phyloP scores from a whole-genome alignment of 2,329 filamentous ascomycete genomes.

The Botryotinia globosa region DNA sequence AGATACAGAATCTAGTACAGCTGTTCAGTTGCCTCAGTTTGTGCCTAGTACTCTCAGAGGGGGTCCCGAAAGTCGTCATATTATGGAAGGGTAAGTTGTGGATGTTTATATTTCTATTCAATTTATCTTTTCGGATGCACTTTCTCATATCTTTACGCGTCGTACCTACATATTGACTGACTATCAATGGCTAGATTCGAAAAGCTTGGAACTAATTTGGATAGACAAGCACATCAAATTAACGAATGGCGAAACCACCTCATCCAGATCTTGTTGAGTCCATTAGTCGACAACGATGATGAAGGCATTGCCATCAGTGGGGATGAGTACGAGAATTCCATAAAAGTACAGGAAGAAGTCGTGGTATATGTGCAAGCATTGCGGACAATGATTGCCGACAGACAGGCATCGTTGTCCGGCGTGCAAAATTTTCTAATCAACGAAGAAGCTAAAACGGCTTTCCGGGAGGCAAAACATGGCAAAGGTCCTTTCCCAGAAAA shows the following conservation, averaged over 20 bases:
- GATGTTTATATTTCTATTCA: not conserved
- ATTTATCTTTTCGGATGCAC: not conserved
- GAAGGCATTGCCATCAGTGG: slow-evolving; percentile 73
- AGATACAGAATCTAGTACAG: slow-evolving; percentile 51
- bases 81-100: slow-evolving; percentile 9
- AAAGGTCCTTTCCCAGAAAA: slow-evolving; percentile 70
- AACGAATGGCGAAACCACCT: slow-evolving; percentile 73
- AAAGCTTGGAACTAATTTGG: slow-evolving; percentile 65
- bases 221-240: slow-evolving; percentile 68
- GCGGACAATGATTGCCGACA: slow-evolving; percentile 72
- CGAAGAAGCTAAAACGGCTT: slow-evolving; percentile 61
- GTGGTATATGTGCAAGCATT: slow-evolving; percentile 82
- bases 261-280: slow-evolving; percentile 66
- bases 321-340: slow-evolving; percentile 85
- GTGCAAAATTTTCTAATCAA: slow-evolving; percentile 71
- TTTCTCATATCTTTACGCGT: not conserved
- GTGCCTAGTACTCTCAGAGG: slow-evolving; percentile 49
- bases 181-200: slow-evolving; percentile 57
- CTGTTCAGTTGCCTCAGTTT: slow-evolving; percentile 63
- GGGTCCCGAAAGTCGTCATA: slow-evolving; percentile 38
- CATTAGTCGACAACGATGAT: slow-evolving; percentile 84
- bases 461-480: slow-evolving; percentile 57
- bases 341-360: slow-evolving; percentile 82
- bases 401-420: slow-evolving; percentile 73
- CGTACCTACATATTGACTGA: not conserved